Conservation (phyloP, 257 asterid genomes). For the Solanum corneliomulleri region DNA sequence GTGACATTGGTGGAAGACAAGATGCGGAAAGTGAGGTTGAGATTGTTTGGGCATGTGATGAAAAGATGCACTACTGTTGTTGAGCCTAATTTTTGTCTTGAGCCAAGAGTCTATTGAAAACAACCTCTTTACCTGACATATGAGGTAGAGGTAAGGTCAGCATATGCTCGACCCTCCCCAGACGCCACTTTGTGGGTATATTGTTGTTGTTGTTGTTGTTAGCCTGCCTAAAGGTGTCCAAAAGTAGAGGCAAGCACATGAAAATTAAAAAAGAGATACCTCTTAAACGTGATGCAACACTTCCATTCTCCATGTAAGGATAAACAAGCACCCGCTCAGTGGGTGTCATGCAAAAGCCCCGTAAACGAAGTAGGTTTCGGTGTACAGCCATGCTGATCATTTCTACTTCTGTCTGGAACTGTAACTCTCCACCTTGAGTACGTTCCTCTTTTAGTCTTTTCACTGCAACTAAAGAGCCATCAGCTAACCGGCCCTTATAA, state of each 20-base stretch:
- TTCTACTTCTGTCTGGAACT: conserved; percentile 83
- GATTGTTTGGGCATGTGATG: background rate
- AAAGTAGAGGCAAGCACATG: background rate
- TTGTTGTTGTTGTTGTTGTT: background rate
- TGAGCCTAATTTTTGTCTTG: background rate
- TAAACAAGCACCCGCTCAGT: conserved; percentile 88
- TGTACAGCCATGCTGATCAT: conserved; percentile 92
- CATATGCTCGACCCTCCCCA: background rate
- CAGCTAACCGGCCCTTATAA: conserved; percentile 26
- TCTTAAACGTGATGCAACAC: conserved; percentile 93
- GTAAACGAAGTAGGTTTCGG: conserved; percentile 63
- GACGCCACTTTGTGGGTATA: background rate
- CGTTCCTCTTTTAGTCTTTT: conserved; percentile 33
- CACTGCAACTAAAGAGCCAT: conserved; percentile 32
- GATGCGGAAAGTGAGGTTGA: background rate
- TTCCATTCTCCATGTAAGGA: conserved; percentile 86
- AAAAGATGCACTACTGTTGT: background rate
- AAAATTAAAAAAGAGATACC: conserved; percentile 25
- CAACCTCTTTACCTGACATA: background rate
- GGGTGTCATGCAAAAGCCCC: conserved; percentile 89
- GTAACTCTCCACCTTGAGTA: conserved; percentile 31
- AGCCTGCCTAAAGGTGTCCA: background rate
- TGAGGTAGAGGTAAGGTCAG: background rate
- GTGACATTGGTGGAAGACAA: background rate
- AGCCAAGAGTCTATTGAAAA: background rate